Evolutionary conservation across 768 basidiomycete genomes (phyloP).

Genomic region (Astraeus odoratus): DNA sequence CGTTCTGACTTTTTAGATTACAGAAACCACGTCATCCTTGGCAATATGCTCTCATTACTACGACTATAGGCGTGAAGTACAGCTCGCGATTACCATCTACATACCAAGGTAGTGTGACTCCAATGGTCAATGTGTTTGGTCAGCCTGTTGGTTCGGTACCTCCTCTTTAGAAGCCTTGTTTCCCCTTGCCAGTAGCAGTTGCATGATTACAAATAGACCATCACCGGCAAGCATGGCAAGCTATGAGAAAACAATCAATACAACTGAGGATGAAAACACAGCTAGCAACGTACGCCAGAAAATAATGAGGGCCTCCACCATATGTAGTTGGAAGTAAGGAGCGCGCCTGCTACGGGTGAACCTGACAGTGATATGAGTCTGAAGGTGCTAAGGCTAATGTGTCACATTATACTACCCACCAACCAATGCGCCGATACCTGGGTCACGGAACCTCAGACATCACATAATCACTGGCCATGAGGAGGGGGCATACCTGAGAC

Average conservation of each 20-base stretch:
- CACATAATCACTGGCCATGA: neutral
- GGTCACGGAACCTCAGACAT: neutral
- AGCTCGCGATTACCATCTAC: too few relatives aligned
- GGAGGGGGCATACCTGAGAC: slow-evolving; percentile 1
- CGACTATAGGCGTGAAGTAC: too few relatives aligned
- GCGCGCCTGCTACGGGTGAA: slow-evolving; percentile 49
- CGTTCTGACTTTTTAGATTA: too few relatives aligned
- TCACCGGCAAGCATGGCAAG: neutral
- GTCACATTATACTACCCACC: slow-evolving; percentile 7
- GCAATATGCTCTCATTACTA: too few relatives aligned
- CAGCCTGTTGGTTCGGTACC: neutral
- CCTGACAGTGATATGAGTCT: slow-evolving; percentile 24
- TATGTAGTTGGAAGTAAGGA: slow-evolving; percentile 43
- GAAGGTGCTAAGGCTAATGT: neutral
- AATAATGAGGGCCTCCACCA: slow-evolving; percentile 56
- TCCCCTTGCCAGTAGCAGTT: neutral
- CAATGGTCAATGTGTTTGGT: too few relatives aligned
- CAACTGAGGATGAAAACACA: neutral
- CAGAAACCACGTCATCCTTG: too few relatives aligned
- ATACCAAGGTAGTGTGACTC: too few relatives aligned
- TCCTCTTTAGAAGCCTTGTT: neutral
- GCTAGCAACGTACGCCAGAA: slow-evolving; percentile 28
- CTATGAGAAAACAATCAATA: neutral
- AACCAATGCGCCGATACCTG: slow-evolving; percentile 15
- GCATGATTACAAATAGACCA: neutral